phyloP scores from a whole-genome alignment of 2,329 filamentous ascomycete species.

The Chaetoscypha palmicola region DNA sequence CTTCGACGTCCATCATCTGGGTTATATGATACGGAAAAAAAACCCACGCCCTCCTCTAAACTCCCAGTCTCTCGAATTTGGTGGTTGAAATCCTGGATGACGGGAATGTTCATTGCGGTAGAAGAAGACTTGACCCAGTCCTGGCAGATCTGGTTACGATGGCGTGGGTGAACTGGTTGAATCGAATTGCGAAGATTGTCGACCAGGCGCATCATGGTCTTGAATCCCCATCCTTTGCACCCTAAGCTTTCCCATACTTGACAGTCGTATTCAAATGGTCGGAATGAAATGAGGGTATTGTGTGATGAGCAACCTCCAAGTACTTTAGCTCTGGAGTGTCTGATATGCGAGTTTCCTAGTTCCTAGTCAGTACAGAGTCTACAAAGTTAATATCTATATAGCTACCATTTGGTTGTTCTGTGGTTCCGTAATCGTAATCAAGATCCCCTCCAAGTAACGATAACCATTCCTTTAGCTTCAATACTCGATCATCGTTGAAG shows the following conservation, averaged over 20 bases:
- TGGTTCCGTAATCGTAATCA: conserved; percentile 83
- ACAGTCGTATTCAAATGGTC: conserved; percentile 83
- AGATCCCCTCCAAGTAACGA: conserved; percentile 77
- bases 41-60: conserved; percentile 71
- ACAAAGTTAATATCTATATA: no score
- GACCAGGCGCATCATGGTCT: conserved; percentile 72
- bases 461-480: conserved; percentile 83
- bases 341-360: conserved; percentile 84
- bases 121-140: conserved; percentile 84
- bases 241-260: conserved; percentile 77
- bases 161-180: conserved; percentile 76
- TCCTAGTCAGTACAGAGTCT: no score
- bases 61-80: conserved; percentile 69
- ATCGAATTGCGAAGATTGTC: conserved; percentile 86
- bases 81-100: conserved; percentile 80
- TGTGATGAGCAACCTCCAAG: conserved; percentile 88
- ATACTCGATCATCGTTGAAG: conserved; percentile 78
- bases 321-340: conserved; percentile 87
- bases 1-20: conserved; percentile 78
- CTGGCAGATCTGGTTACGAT: conserved; percentile 84
- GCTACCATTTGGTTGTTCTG: conserved; percentile 85
- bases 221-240: conserved; percentile 80
- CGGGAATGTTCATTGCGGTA: conserved; percentile 68
- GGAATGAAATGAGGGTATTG: conserved; percentile 90
- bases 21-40: conserved; percentile 89